phyloP scores from a whole-genome alignment of 331 rosid species.

The Stylosanthes scabra region DNA sequence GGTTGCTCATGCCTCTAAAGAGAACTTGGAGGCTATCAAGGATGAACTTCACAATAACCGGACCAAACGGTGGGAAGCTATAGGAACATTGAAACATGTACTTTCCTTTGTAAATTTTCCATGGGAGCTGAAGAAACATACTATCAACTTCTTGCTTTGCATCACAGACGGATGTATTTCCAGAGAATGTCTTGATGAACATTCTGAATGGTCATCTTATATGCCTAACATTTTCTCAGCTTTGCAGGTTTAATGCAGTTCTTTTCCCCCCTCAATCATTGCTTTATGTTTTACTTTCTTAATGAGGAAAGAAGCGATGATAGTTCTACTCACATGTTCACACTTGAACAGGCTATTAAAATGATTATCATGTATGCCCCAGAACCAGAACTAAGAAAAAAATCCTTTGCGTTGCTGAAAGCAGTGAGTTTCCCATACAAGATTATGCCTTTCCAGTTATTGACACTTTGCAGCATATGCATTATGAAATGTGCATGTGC shows the following conservation, averaged over 20 bases:
- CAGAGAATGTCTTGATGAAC: slow-evolving; percentile 43
- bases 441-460: slow-evolving; percentile 22
- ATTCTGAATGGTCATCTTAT: slow-evolving; percentile 51
- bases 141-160: slow-evolving; percentile 73
- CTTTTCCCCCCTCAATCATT: slow-evolving; percentile 2
- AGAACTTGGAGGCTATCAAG: slow-evolving; percentile 57
- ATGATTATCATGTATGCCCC: slow-evolving; percentile 71
- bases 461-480: slow-evolving; percentile 6
- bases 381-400: slow-evolving; percentile 62
- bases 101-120: slow-evolving; percentile 66
- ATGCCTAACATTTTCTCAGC: slow-evolving; percentile 68
- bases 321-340: slow-evolving; percentile 30
- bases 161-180: slow-evolving; percentile 52
- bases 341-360: slow-evolving; percentile 72
- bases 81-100: slow-evolving; percentile 74
- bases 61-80: slow-evolving; percentile 82
- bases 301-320: slow-evolving; percentile 23
- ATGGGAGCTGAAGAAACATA: slow-evolving; percentile 75
- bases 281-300: slow-evolving; percentile 25
- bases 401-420: slow-evolving; percentile 67
- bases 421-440: slow-evolving; percentile 57
- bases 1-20: slow-evolving; percentile 60
- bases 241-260: slow-evolving; percentile 67
- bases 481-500: slow-evolving; percentile 10
- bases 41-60: slow-evolving; percentile 64